Base-by-base conservation (phyloP, 2,329 filamentous ascomycete genomes). In the Paramyrothecium sp. region DNA sequence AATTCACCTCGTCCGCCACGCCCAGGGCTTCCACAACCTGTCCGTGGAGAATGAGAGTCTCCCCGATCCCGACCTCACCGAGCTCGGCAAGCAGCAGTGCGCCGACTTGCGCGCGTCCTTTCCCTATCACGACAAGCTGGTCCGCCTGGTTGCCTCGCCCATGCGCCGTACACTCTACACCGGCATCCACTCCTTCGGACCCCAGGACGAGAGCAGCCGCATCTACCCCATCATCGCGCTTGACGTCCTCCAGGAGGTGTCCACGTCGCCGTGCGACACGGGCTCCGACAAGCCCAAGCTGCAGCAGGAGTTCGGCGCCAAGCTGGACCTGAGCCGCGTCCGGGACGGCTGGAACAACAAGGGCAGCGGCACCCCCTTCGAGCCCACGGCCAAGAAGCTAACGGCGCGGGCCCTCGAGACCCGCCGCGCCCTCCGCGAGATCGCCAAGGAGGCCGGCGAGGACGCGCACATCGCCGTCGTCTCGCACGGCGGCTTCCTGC, bases 11-110 rank as follows among this genome's bases (percentile, higher is more conserved):
- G 83, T 92, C 66, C 88, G 89, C 73, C 89, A 92, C 72, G 89
- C 88, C 13, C 80, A 91, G 75, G 92, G 91, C 74, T 86, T 84
- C 69, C 93, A 97, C 81, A 97, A 97, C 73, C 83, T 95, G 68
- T 80, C 68, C 61, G 67, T 78, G 23, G 88, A 82, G 60, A 91
- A 93, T 74, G 89, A 93, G 69, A 68, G 76, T 59, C 78, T 96
- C 46, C 87, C 71, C n/a, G 93, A 97, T 69, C 92, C 93, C 2
- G 78, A 85, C 58, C 83, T 97, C 55, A 97, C 93, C 1, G 78
- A 84, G 0, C 79, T 88, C n/a, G 93, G 93, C 65, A 80, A 88
- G 69, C 67, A 85, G 60, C 92, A 97, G 81, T 96, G 92, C 76
- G 76, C 73, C 23, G 71, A 74, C 17, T 86, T 97, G 46, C 74